phyloP scores from a whole-genome alignment of 2,329 filamentous ascomycete species.

The Ophiocordyceps sinensis region DNA sequence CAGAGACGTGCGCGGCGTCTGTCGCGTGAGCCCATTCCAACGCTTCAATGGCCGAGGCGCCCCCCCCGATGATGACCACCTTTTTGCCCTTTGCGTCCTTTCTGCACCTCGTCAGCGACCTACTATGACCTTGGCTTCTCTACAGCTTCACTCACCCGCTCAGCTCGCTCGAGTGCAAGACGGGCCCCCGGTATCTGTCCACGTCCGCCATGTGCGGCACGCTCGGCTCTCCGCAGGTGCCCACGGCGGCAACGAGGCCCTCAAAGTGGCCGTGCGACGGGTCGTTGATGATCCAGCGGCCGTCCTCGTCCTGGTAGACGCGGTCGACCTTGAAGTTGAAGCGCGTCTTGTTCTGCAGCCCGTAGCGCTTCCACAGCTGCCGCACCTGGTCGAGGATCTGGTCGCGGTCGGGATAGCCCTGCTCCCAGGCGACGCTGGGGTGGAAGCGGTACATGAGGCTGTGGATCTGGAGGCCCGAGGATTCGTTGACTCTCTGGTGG shows the following conservation, averaged over 20 bases:
- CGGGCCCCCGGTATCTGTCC: slow-evolving; percentile 54
- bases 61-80: slow-evolving; percentile 62
- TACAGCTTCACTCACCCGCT: slow-evolving; percentile 40
- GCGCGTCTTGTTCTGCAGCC: slow-evolving; percentile 52
- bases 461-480: slow-evolving; percentile 71
- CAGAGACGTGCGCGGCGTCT: slow-evolving; percentile 52
- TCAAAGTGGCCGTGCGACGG: slow-evolving; percentile 58
- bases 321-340: slow-evolving; percentile 58
- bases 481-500: slow-evolving; percentile 59
- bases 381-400: slow-evolving; percentile 62
- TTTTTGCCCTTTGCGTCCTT: slow-evolving; percentile 61
- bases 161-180: slow-evolving; percentile 63
- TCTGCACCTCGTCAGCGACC: slow-evolving; percentile 14
- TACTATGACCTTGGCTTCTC: too few relatives aligned
- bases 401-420: slow-evolving; percentile 62
- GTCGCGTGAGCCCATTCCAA: slow-evolving; percentile 62
- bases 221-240: slow-evolving; percentile 68
- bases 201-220: slow-evolving; percentile 57
- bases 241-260: slow-evolving; percentile 63
- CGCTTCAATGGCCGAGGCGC: slow-evolving; percentile 69
- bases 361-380: slow-evolving; percentile 61
- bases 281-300: slow-evolving; percentile 67
- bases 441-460: slow-evolving; percentile 82
- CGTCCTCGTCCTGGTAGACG: slow-evolving; percentile 52
- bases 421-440: slow-evolving; percentile 59